These are phyloP conservation scores for Aspergillus niger DNA, from an alignment of 2,329 filamentous ascomycete species.

Conservation along the genomic window DNA sequence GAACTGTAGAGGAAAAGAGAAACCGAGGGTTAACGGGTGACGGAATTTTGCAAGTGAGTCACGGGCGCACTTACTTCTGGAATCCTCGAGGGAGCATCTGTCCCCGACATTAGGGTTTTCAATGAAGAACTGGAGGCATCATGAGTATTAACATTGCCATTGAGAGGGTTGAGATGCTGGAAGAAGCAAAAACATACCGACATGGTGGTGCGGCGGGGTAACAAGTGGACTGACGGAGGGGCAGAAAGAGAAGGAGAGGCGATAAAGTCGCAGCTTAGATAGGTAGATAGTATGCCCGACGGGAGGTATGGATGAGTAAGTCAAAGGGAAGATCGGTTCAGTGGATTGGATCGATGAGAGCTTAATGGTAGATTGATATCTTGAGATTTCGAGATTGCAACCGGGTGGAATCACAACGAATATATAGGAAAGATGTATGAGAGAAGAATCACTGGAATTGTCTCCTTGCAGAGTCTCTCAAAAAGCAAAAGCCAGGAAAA, in stretches of 20 bases:
- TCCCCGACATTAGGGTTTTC: constrained; percentile 79
- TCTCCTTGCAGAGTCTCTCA: too few species aligned
- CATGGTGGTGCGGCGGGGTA: constrained; percentile 24
- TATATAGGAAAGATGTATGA: too few species aligned
- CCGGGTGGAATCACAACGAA: too few species aligned
- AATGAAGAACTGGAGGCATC: constrained; percentile 65
- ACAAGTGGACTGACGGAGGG: background rate
- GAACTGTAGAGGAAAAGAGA: constrained; percentile 55
- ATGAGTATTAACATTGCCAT: constrained; percentile 13
- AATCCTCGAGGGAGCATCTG: constrained; percentile 73
- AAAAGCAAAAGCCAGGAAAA: too few species aligned
- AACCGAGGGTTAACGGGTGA: constrained; percentile 7
- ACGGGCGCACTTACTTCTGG: constrained; percentile 66
- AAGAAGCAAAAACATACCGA: constrained; percentile 32
- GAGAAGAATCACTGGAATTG: too few species aligned
- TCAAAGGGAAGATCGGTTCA: too few species aligned
- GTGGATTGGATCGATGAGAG: too few species aligned
- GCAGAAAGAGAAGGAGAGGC: background rate
- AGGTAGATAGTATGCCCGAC: constrained; percentile 4
- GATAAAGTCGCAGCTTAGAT: background rate
- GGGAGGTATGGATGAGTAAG: background rate
- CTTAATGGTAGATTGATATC: too few species aligned
- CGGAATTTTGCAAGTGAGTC: constrained; percentile 3
- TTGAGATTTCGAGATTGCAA: too few species aligned
- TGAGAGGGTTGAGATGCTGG: constrained; percentile 12